Base-by-base conservation (phyloP, 1,139 yeast species). In the Blastobotrys proliferans region DNA sequence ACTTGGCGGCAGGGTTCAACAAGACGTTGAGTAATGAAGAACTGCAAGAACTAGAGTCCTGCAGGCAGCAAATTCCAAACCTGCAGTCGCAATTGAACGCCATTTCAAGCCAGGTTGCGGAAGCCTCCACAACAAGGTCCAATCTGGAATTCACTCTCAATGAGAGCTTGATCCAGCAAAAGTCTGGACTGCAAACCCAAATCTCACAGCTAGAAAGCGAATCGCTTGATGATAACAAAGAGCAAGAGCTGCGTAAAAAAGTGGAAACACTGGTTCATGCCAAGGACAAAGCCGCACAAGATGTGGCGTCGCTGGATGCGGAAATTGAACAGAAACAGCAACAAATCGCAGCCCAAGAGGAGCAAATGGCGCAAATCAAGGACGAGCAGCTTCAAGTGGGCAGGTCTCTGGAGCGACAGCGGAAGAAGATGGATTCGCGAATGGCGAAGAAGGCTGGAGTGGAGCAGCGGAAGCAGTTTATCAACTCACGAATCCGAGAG, bases 401-500 rank as follows among this genome's bases (percentile, higher is more conserved):
- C 35, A 74, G 73, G 45, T 74, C 74, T 46, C 64, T 85, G 41
- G 90, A 83, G 46, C 73, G 72, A 40, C 76, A 73, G 45, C 80
- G 83, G 45, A 83, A 81, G 51, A 66, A 63, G n/a, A 73, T 83
- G 1, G 95, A 86, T 55, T 80, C 75, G 50, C 72, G 72, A 11
- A 68, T 85, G 53, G 74, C 83, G 27, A 82, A 77, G 56, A 83
- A 82, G 53, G 71, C 85, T 0, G 64, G 82, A 9, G 64, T 86
- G 44, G 60, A 68, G 6, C 69, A 73, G 40, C 74, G 95, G 14
- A 75, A 85, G 50, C 86, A 83, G 43, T 94, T 84, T 52, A 66
- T 86, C 20, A 83, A 81, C 50, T 76, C 75, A 49, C 83, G 78
- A 55, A 83, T 88, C 37, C 73, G 94, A 47, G 95, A 86, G 41